A percentile compares a stretch with the other conserved stretches of the same genome.
phyloP scores from a whole-genome alignment of 1,139 yeast genomes.

The Diutina sp. region DNA sequence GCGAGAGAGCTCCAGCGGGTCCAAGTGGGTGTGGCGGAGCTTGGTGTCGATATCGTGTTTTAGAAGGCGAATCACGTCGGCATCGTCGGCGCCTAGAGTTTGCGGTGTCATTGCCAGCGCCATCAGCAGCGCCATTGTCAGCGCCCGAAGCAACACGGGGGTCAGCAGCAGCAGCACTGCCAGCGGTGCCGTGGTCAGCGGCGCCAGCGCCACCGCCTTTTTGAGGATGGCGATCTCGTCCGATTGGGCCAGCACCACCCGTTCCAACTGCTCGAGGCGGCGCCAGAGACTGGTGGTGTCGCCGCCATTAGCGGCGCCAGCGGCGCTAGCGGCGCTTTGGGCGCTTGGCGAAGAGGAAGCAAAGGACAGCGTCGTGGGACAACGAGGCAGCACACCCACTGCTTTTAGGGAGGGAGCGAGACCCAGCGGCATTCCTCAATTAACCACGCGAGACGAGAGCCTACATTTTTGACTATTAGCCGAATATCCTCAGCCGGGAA shows the following conservation, averaged over 20 bases:
- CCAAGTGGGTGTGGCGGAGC: not conserved
- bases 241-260: not conserved
- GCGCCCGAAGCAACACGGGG: not conserved
- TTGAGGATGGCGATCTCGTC: not conserved
- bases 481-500: no score
- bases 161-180: not conserved
- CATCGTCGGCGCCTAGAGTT: not conserved
- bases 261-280: not conserved
- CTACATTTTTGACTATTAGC: no score
- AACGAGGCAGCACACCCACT: not conserved
- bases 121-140: not conserved
- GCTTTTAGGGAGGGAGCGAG: no score
- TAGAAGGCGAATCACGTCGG: not conserved
- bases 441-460: no score
- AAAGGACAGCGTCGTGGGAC: not conserved
- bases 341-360: not conserved
- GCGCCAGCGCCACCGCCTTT: not conserved
- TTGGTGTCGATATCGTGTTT: not conserved
- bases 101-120: not conserved
- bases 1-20: not conserved
- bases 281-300: not conserved
- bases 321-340: not conserved
- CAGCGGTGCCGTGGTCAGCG: not conserved
- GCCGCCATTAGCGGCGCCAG: not conserved
- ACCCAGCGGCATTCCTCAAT: no score